Base-by-base conservation (phyloP, 225 moss, liverwort and hornwort species). In the Ulota crispa region DNA sequence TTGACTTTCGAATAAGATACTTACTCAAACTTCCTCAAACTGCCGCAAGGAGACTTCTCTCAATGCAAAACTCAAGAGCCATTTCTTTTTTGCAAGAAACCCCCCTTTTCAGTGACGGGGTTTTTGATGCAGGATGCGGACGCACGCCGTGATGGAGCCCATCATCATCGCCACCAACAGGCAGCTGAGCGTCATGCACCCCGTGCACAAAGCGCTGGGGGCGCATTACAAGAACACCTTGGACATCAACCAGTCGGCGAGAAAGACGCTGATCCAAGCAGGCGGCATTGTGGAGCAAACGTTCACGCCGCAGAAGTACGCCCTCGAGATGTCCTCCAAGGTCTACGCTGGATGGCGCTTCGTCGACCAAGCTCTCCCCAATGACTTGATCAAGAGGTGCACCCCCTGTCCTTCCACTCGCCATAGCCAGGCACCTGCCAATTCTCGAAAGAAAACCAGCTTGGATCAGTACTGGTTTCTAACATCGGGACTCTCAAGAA, bases 141-240 rank as follows among this genome's bases (percentile, higher is more conserved):
- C 85, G 16, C 88, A 88, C 24, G 88, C 85, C 0, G 69, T 66
- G 30, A 75, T 77, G 26, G 88, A 88, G 65, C 88, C 85, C 9
- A 60, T 79, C 53, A 72, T 88, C 42, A 82, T 88, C 11, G 85
- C 88, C 39, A 88, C 80, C 68, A 79, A 85, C 27, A 72, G 88
- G 14, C 85, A 88, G 20, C 64, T 88, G 16, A 88, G 83, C 43
- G 47, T 70, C 47, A 56, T 85, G 83, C 85, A 88, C 61, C 88
- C 88, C 15, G 72, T 88, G 66, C 68, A 80, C 76, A 75, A 80
- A 45, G 67, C 76, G 11, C 70, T 85, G 23, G 76, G 41, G 3
- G 32, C 82, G 21, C 88, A 88, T 77, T 85, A 36, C 77, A 82
- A 80, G 42, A 77, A 87, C 84, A 86, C 89, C 1, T 66, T 84